phyloP scores from a whole-genome alignment of 129 eudicot species.

The Saussurea involucrata region DNA sequence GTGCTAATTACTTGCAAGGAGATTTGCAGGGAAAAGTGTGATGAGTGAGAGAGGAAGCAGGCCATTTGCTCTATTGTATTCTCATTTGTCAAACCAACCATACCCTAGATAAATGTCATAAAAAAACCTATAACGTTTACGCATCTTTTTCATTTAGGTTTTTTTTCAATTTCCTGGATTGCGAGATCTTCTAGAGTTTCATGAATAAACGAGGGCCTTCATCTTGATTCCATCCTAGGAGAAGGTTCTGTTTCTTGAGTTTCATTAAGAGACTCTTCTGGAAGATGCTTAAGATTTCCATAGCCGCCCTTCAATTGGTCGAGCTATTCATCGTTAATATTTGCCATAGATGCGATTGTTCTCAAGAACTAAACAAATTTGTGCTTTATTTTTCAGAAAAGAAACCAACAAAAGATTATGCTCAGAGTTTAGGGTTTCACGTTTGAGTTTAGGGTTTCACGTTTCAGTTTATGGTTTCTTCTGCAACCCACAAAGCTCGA shows the following conservation, averaged over 20 bases:
- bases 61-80: too few species aligned
- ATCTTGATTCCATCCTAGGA: slow-evolving; percentile 21
- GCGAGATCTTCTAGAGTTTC: slow-evolving; percentile 15
- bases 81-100: slow-evolving; percentile 12
- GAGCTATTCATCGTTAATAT: slow-evolving; percentile 76
- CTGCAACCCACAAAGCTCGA: slow-evolving; percentile 2
- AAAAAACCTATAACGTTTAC: background rate
- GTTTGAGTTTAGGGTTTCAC: too few species aligned
- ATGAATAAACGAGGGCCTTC: slow-evolving; percentile 45
- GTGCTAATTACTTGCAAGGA: too few species aligned
- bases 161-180: background rate
- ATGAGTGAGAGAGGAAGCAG: too few species aligned
- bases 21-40: too few species aligned
- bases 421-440: too few species aligned
- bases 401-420: too few species aligned
- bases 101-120: slow-evolving; percentile 5
- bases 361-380: too few species aligned
- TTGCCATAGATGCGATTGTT: too few species aligned
- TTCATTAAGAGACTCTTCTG: background rate
- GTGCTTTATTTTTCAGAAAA: too few species aligned
- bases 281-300: slow-evolving; percentile 64
- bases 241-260: slow-evolving; percentile 42
- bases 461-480: too few species aligned
- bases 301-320: slow-evolving; percentile 53
- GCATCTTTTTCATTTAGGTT: slow-evolving; percentile 5